Evolutionary conservation across 176 grass and related monocot species (phyloP), one percentile per base, ranked within the genome.

Genomic region (Paspalum vaginatum): DNA sequence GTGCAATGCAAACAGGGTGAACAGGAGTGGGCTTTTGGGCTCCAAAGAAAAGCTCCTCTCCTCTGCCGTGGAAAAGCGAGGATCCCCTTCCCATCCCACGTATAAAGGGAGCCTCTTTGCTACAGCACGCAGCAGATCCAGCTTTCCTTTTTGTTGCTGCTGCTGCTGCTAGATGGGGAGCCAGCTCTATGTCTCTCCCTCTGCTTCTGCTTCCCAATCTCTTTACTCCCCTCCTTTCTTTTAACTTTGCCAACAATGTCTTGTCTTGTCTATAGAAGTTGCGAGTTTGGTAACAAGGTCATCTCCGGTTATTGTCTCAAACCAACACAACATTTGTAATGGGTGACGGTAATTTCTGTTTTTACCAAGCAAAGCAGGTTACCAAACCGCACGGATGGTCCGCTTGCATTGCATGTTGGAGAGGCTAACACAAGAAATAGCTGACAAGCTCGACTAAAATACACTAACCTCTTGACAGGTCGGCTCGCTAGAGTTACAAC

Each of bases 31-130:
- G 18, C 27, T 66, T 78, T 50, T 5, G 37, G 58, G 43, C 26
- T 79, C 76, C 47, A 66, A 79, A 54, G 42, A 32, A 79, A 54
- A 54, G 61, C 61, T 79, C 48, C 39, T 52, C 18, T 12, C 22
- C 5, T 27, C 5, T 76, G 61, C 41, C 47, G 49, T 2, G 21
- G 47, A 10, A 41, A 79, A 79, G 47, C 6, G 37, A 44, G 7
- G 54, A 42, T 8, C 6, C 27, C 27, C 8, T 7, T 14, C 5
- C n/a, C 43, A 25, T 50, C 3, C 69, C 25, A 6, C 52, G 68
- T 64, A 64, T 64, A 64, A 62, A 64, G 26, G 25, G 56, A 32
- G 32, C 2, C 15, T n/a, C 14, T 44, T 1, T 37, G 59, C 59
- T 61, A 61, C 59, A 61, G 25, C 59, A 15, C 58, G 58, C 8